Percentiles rank a stretch among this genome's conserved stretches.
phyloP scores from a whole-genome alignment of 1,284 basidiomycete genomes.

The Coniophora puteana region DNA sequence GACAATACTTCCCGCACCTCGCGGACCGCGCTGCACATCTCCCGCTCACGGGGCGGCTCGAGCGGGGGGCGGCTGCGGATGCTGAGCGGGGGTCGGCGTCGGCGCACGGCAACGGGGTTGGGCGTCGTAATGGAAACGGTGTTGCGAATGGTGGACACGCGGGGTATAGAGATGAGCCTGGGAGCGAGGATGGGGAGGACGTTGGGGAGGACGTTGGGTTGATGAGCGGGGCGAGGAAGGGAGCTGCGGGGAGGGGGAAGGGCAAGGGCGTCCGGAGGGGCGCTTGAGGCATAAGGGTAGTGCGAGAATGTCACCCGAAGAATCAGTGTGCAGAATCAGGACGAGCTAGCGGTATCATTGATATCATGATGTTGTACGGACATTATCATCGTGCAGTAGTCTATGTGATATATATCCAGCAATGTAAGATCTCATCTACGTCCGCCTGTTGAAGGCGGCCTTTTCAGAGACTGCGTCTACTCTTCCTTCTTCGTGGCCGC shows the following conservation, averaged over 20 bases:
- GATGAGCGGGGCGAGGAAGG: constrained; percentile 11
- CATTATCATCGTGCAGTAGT: background rate
- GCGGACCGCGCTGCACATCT: constrained; percentile 33
- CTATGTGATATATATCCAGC: too few species aligned
- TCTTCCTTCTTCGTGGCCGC: constrained; percentile 32
- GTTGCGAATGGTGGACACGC: background rate
- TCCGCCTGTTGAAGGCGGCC: too few species aligned
- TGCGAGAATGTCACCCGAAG: background rate
- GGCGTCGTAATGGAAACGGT: background rate
- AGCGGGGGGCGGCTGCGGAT: too few species aligned
- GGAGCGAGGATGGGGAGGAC: too few species aligned
- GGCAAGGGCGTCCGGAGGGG: background rate
- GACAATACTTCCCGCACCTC: constrained; percentile 38
- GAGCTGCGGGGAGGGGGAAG: background rate
- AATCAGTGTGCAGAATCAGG: background rate
- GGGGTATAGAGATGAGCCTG: background rate
- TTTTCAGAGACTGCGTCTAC: constrained; percentile 13
- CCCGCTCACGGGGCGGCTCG: constrained; percentile 42
- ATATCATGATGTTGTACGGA: background rate
- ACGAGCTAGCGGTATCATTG: background rate
- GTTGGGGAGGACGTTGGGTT: constrained; percentile 1
- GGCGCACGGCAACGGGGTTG: background rate
- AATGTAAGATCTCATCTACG: too few species aligned
- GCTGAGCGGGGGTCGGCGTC: background rate
- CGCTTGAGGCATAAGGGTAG: background rate